Conservation (phyloP, 306 rosid genomes). For the Trifolium pratense region DNA sequence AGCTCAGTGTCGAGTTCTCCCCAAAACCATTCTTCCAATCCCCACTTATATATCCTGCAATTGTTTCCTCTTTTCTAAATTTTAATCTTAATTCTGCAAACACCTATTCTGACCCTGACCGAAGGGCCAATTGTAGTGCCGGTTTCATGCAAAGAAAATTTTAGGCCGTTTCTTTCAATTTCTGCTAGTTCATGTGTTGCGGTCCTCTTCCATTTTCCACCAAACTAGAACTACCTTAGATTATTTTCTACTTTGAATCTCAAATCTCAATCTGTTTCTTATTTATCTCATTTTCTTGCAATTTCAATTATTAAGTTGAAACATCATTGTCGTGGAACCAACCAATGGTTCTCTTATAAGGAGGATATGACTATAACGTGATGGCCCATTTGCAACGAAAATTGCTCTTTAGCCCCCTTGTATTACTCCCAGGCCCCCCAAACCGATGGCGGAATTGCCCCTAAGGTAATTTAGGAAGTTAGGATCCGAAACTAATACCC, state of each 20-base stretch:
- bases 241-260: background rate
- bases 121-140: background rate
- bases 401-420: too few species aligned
- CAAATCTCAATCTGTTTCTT: background rate
- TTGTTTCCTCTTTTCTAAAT: background rate
- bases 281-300: background rate
- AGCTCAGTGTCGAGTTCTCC: background rate
- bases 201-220: constrained; percentile 9
- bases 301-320: constrained; percentile 4
- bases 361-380: background rate
- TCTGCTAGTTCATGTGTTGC: background rate
- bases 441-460: too few species aligned
- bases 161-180: background rate
- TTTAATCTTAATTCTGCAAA: background rate
- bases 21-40: background rate
- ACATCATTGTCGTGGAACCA: background rate
- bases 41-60: background rate
- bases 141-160: background rate
- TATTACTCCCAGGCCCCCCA: too few species aligned
- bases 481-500: too few species aligned
- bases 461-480: too few species aligned
- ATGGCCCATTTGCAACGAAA: background rate
- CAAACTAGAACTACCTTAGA: background rate
- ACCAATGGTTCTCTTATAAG: background rate
- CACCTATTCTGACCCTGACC: background rate